phyloP scores from a whole-genome alignment of 148 eudicot species.

The Silene conica region DNA sequence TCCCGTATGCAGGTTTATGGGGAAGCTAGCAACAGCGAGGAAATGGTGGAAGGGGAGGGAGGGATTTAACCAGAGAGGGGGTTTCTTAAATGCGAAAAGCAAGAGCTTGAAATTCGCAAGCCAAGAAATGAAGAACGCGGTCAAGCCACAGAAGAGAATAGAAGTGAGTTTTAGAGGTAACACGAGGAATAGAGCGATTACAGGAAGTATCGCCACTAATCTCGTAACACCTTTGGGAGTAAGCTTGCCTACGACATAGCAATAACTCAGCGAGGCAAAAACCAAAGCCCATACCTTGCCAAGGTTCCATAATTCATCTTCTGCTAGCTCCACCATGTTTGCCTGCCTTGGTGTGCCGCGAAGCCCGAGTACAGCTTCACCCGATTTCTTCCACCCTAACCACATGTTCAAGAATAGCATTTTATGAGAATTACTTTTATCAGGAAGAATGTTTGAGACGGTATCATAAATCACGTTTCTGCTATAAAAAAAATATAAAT shows the following conservation, averaged over 20 bases:
- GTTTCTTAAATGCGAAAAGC: slow-evolving; percentile 38
- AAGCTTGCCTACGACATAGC: slow-evolving; percentile 25
- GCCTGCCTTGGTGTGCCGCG: too few relatives aligned
- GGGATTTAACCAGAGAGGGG: slow-evolving; percentile 32
- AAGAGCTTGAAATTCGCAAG: slow-evolving; percentile 29
- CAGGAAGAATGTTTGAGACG: too few relatives aligned
- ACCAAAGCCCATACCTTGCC: slow-evolving; percentile 35
- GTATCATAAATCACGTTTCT: too few relatives aligned
- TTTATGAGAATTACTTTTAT: background rate
- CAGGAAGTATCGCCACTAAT: slow-evolving; percentile 29
- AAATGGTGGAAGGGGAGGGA: slow-evolving; percentile 30
- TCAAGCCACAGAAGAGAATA: slow-evolving; percentile 32
- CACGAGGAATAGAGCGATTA: slow-evolving; percentile 26
- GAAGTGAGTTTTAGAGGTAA: slow-evolving; percentile 42
- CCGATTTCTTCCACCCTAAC: background rate
- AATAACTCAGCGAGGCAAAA: slow-evolving; percentile 31
- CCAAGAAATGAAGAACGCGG: slow-evolving; percentile 42
- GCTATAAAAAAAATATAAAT: too few relatives aligned
- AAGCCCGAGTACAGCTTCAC: background rate
- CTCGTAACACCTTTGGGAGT: slow-evolving; percentile 32
- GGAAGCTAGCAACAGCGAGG: slow-evolving; percentile 38
- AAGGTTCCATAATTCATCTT: slow-evolving; percentile 42
- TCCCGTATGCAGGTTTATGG: background rate
- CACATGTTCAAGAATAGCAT: background rate
- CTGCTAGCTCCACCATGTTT: slow-evolving; percentile 32